Base-by-base conservation (phyloP, 192 early-diverging fungal species). In the Geranomyces variabilis region DNA sequence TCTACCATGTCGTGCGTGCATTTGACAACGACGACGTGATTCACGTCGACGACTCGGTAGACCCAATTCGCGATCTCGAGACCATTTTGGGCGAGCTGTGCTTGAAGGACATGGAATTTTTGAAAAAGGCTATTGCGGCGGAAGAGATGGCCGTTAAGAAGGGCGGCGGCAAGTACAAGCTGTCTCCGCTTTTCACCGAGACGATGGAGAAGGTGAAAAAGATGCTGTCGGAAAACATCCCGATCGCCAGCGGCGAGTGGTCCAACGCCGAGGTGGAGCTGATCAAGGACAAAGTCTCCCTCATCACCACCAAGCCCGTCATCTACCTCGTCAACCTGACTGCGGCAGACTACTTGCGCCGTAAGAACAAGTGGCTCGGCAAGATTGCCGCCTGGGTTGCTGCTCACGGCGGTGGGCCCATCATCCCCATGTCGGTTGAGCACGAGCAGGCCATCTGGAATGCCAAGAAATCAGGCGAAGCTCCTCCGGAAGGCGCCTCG, bases 361-460 rank as follows among this genome's bases (percentile, higher is more conserved):
- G 94, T 81, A 98, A 97, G 87, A 97, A 97, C 88, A 96, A 95
- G 88, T 94, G 89, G 90, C 84, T 99, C 47, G 82, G 88, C 62
- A 86, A 93, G 79, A 95, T 98, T 75, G 93, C 96, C 78, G 81
- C 53, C 14, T 71, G 74, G 74, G 62, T 79, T 36, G 41, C 45
- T 24, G 72, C 33, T 3, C 63, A 69, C 55, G 43, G 68, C 13
- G 81, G 63, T 9, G 78, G 64, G 47, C 12, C 48, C 13, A 65
- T 96, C 70, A 92, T 98, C 59, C 94, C 93, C 57, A 94, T 91
- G 83, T 94, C 93, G 64, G 69, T 78, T 6, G 80, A 84, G 34
- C 87, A 88, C 59, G 92, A 88, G 61, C 82, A 72, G 48, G 70
- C 41, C 8, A 47, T 72, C 22, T 72, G 70, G 70, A 61, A 72